A percentile compares a stretch with the other conserved stretches of the same genome.
Evolutionary conservation across 1,139 yeast genomes (phyloP).

Genomic region (Scheffersomyces titani): DNA sequence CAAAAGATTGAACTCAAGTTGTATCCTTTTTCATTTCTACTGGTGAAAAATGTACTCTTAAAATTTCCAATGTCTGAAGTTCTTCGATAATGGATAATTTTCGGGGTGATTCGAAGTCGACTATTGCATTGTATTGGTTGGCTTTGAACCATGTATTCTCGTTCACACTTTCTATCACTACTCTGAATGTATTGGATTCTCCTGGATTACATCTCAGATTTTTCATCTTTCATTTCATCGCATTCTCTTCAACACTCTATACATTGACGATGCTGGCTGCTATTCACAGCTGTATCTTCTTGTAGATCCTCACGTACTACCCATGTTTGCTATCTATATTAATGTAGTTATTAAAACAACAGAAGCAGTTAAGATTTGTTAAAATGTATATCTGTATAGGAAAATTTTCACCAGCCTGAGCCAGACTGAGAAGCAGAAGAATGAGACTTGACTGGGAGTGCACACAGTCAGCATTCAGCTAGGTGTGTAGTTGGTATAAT

Average conservation of each 20-base stretch:
- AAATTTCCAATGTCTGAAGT: slow-evolving; percentile 1
- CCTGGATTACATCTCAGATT: not conserved
- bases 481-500: not conserved
- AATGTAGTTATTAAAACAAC: slow-evolving; percentile 10
- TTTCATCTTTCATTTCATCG: not conserved
- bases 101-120: no score
- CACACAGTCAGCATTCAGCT: not conserved
- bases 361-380: slow-evolving; percentile 11
- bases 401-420: slow-evolving; percentile 11
- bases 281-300: not conserved
- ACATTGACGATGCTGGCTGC: not conserved
- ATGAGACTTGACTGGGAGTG: not conserved
- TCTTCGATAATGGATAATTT: not conserved
- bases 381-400: slow-evolving; percentile 9
- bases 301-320: slow-evolving; percentile 54
- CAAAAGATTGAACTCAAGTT: not conserved
- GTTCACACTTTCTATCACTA: not conserved
- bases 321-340: slow-evolving; percentile 53
- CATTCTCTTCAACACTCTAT: not conserved
- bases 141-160: no score
- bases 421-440: not conserved
- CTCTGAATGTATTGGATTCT: not conserved
- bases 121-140: not conserved
- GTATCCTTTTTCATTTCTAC: not conserved
- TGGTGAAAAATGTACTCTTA: slow-evolving; percentile 16